Percentiles rank a stretch among this genome's conserved stretches.
Conservation (phyloP, 345 rosid species). For the Eucalyptus camaldulensis region DNA sequence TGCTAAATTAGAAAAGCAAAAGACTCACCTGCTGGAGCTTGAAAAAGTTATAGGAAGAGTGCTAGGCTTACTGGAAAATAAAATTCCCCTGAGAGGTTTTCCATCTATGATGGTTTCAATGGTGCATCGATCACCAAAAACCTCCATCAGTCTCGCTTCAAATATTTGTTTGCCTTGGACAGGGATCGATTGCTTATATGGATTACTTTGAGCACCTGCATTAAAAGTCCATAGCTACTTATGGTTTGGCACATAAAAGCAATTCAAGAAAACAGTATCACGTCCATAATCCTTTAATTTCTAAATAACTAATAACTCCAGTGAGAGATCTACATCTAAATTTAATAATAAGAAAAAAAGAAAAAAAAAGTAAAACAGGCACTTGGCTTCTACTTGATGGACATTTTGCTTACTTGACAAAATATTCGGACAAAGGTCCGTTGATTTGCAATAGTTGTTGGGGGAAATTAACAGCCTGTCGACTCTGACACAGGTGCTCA, state of each 20-base stretch:
- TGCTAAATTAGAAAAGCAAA: neutral
- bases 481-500: neutral
- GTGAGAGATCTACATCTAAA: neutral
- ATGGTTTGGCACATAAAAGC: neutral
- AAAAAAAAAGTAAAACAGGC: too few relatives aligned
- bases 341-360: too few relatives aligned
- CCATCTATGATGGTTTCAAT: conserved; percentile 79
- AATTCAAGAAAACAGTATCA: neutral
- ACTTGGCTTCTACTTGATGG: too few relatives aligned
- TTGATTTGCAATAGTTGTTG: neutral
- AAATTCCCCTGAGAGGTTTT: conserved; percentile 62
- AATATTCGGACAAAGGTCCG: neutral
- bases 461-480: neutral
- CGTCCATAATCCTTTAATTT: too few relatives aligned
- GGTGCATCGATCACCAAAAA: conserved; percentile 55
- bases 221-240: neutral
- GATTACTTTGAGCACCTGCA: conserved; percentile 53
- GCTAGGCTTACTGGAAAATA: conserved; percentile 55
- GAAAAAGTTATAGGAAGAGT: conserved; percentile 9
- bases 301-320: too few relatives aligned
- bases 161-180: too few relatives aligned
- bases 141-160: too few relatives aligned
- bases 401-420: too few relatives aligned
- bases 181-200: too few relatives aligned
- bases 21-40: neutral